These are phyloP conservation scores for Zygoascus biomembranicola DNA, from an alignment of 805 yeast species.

Conservation along the genomic window DNA sequence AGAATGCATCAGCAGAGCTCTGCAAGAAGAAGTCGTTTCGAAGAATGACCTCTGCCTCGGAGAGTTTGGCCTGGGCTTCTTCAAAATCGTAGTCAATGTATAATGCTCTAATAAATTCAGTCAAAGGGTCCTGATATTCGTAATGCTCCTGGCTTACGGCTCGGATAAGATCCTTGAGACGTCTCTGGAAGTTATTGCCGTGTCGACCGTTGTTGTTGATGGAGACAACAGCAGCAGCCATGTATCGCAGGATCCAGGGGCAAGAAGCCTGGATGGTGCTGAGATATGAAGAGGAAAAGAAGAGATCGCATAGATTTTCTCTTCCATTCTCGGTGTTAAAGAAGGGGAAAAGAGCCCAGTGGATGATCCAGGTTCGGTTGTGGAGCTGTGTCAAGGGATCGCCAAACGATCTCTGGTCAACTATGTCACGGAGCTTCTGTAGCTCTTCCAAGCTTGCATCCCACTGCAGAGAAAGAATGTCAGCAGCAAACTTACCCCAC, in stretches of 20 bases:
- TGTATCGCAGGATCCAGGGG: constrained; percentile 63
- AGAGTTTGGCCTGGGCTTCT: constrained; percentile 40
- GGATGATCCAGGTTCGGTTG: constrained; percentile 59
- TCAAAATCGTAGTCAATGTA: constrained; percentile 54
- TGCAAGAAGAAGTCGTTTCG: constrained; percentile 52
- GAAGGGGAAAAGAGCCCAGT: constrained; percentile 60
- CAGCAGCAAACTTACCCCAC: constrained; percentile 63
- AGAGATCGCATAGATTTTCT: constrained; percentile 48
- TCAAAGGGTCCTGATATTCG: constrained; percentile 59
- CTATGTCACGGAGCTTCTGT: constrained; percentile 45
- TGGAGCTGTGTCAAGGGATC: constrained; percentile 50
- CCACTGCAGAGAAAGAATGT: constrained; percentile 47
- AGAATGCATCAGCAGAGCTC: constrained; percentile 34
- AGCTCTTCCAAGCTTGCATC: constrained; percentile 47
- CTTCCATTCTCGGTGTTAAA: constrained; percentile 46
- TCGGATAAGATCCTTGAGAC: constrained; percentile 48
- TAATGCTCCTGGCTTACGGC: constrained; percentile 54
- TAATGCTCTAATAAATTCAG: constrained; percentile 45
- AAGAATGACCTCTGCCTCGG: constrained; percentile 39
- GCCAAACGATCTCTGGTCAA: constrained; percentile 44
- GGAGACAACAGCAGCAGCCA: constrained; percentile 48
- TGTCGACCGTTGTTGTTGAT: constrained; percentile 21
- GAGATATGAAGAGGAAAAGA: constrained; percentile 50
- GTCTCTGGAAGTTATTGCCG: constrained; percentile 37
- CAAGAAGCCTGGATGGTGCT: constrained; percentile 62